phyloP scores from a whole-genome alignment of 495 filamentous ascomycete species.

The Trichocladium uniseriatum region DNA sequence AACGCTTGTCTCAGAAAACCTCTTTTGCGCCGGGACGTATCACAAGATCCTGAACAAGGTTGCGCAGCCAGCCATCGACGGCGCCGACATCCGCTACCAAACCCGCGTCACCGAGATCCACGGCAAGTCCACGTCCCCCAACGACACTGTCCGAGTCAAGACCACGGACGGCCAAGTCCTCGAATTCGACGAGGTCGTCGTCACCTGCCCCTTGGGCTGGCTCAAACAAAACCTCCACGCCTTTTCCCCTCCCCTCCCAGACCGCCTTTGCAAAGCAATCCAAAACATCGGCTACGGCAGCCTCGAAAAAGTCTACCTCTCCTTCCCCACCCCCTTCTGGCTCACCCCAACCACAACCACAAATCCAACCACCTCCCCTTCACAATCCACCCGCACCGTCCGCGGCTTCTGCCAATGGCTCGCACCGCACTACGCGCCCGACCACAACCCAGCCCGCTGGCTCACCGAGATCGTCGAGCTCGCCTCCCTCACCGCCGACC shows the following conservation, averaged over 20 bases:
- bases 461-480: conserved; percentile 75
- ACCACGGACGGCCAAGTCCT: conserved; percentile 44
- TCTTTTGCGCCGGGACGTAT: conserved; percentile 84
- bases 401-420: conserved; percentile 61
- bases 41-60: conserved; percentile 61
- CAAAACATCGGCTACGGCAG: conserved; percentile 72
- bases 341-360: conserved; percentile 11
- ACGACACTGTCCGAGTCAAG: conserved; percentile 41
- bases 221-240: conserved; percentile 63
- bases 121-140: conserved; percentile 37
- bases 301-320: conserved; percentile 88
- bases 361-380: conserved; percentile 1
- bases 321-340: conserved; percentile 65
- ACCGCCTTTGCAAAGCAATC: conserved; percentile 60
- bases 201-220: conserved; percentile 83
- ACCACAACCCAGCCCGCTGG: conserved; percentile 58
- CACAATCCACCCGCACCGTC: conserved; percentile 24
- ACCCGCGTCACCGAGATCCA: conserved; percentile 32
- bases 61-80: conserved; percentile 50
- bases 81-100: conserved; percentile 53
- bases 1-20: conserved; percentile 52
- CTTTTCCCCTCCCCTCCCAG: conserved; percentile 63
- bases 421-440: conserved; percentile 50
- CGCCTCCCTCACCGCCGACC: conserved; percentile 54
- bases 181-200: conserved; percentile 73